Conservation (phyloP, 768 basidiomycete species). For the Boletus huronensis region DNA sequence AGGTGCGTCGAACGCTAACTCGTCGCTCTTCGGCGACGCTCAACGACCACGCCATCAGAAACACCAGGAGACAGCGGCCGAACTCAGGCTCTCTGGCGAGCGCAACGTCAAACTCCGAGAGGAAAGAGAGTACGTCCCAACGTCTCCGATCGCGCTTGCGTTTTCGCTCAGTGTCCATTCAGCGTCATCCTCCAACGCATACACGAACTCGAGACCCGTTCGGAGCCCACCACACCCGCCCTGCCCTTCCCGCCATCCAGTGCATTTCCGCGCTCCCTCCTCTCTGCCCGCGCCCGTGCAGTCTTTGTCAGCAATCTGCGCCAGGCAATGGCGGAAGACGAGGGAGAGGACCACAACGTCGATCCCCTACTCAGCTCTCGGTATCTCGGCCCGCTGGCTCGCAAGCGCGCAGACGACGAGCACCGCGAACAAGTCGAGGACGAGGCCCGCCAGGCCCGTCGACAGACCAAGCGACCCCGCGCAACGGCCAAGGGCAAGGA, state of each 20-base stretch:
- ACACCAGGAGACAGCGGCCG: constrained; percentile 55
- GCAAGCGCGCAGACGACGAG: constrained; percentile 45
- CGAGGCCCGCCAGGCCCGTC: constrained; percentile 42
- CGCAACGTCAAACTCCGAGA: constrained; percentile 58
- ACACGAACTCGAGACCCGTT: constrained; percentile 51
- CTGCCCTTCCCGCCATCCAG: constrained; percentile 39
- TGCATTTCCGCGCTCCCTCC: constrained; percentile 48
- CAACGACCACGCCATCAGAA: constrained; percentile 36
- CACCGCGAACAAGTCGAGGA: constrained; percentile 41
- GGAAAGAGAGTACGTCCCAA: constrained; percentile 55
- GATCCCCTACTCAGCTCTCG: constrained; percentile 47
- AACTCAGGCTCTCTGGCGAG: constrained; percentile 58
- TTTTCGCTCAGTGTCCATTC: constrained; percentile 4
- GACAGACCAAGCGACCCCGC: constrained; percentile 32
- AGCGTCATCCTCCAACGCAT: constrained; percentile 60
- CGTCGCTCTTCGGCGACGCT: background rate
- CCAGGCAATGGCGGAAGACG: constrained; percentile 44
- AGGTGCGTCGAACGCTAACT: constrained; percentile 45
- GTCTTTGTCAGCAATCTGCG: constrained; percentile 47
- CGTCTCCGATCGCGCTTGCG: background rate
- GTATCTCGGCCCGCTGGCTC: constrained; percentile 43
- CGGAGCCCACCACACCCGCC: constrained; percentile 29
- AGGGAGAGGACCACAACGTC: constrained; percentile 40
- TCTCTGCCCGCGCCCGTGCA: constrained; percentile 40
- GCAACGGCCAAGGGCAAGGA: constrained; percentile 40